Evolutionary conservation across 2,329 filamentous ascomycete species (phyloP), one percentile per base, ranked within the genome.

Genomic region (Aureobasidium sp.): DNA sequence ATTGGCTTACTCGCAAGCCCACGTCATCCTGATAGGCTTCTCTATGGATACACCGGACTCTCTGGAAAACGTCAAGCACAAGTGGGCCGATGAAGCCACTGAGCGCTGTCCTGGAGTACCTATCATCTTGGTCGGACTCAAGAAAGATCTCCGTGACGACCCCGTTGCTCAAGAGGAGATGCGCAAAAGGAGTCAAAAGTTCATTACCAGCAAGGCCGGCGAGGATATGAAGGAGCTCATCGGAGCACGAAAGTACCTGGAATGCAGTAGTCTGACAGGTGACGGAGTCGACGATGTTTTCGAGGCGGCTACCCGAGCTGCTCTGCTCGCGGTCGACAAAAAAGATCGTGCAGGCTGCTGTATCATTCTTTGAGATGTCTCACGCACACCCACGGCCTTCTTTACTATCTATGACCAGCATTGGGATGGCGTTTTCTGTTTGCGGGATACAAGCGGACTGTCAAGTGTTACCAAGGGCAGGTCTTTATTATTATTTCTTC

Each of bases 221-320:
- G 89, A 90, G 68, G 83, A 89, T 51, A 90, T 88, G 61, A 91
- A 91, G 47, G 85, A 90, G 66, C 87, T 93, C 66, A 89, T 97
- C 67, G 90, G 91, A 60, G 94, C 94, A 59, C 86, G 90, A 70
- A 95, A 96, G 77, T 99, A 97, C 73, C 85, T 99, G 62, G 94
- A 99, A 73, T 99, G 94, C 77, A 97, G 91, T 14, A 96, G 91
- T 63, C 77, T 97, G 72, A 97, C 91, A 57, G 94, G 94, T 62
- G 94, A 99, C 73, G 94, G 94, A 6, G 94, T 99, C 37, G 94
- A 99, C 75, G 94, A 99, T 74, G 94, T 99, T 1, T 99, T 99
- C 69, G 94, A 99, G 76, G 94, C 94, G 11, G 94, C 94, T 30
- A 99, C 94, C 39, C 85, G 94, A 70, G 93, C 94, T 13, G 93